Base-by-base conservation (phyloP, 495 filamentous ascomycete species). In the Penicillium soppii region DNA sequence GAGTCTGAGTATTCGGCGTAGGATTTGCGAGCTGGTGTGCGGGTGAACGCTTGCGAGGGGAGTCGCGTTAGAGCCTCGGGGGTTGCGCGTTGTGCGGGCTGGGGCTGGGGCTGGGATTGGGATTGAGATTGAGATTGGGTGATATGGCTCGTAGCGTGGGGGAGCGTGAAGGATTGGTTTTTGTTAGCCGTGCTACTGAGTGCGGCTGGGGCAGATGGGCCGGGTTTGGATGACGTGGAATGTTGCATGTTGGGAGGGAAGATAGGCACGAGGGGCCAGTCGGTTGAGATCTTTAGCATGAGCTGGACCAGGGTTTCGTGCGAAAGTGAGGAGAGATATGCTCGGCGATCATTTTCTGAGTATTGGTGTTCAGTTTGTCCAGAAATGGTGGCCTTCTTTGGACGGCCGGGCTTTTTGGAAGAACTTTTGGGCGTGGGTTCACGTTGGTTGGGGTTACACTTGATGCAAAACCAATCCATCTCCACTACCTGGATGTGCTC, bases 401-500 rank as follows among this genome's bases (percentile, higher is more conserved):
- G 54, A 3, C 13, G 25, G 40, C 12, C 37, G 17, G 19, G 23
- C 12, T 39, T 40, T 7, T 41, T 22, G 21, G 35, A 15, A 47
- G 57, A 52, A 50, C 50, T 52, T 30, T 63, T 62, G 17, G 53
- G 59, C 50, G 46, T 62, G 44, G 21, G 56, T 26, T 71, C 52
- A 10, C 61, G 60, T 12, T 63, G 65, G 5, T 74, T 51, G 1
- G 76, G 71, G 16, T 74, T 78, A 66, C 94, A 98, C 13, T 79
- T 74, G 5, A 64, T 63, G 66, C 94, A 98, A 58, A 84, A 82
- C 92, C 94, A 98, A 52, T 85, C 81, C 47, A 77, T 80, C 43
- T 85, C 83, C 52, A 86, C 73, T 25, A 84, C 74, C 12, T 73
- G 63, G 4, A 95, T 81, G 7, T 88, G 82, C 9, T 88, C 80